Conservation (phyloP, 805 yeast genomes). For the Millerago galiae region DNA sequence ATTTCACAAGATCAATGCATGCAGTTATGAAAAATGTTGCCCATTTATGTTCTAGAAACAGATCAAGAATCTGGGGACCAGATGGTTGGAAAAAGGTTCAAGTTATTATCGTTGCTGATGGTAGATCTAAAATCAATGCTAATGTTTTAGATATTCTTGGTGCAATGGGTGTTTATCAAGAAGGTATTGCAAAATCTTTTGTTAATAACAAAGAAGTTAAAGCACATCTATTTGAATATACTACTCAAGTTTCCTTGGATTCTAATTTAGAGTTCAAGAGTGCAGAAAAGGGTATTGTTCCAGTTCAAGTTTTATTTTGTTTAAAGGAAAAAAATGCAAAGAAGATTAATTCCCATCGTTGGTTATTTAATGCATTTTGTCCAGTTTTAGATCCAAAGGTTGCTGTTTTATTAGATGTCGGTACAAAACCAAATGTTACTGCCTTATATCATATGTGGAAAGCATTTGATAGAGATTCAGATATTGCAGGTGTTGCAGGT, state of each 20-base stretch:
- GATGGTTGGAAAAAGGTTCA: constrained; percentile 97
- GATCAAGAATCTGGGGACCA: constrained; percentile 88
- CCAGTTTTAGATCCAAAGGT: constrained; percentile 91
- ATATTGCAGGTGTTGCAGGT: constrained; percentile 99
- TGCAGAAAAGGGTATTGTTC: constrained; percentile 83
- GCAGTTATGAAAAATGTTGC: constrained; percentile 91
- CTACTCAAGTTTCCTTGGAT: constrained; percentile 91
- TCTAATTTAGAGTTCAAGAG: constrained; percentile 86
- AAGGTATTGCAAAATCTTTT: constrained; percentile 90
- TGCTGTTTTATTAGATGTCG: constrained; percentile 88
- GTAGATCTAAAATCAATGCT: constrained; percentile 81
- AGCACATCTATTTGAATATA: constrained; percentile 92
- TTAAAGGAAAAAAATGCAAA: constrained; percentile 87
- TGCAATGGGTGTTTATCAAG: constrained; percentile 95
- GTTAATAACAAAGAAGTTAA: constrained; percentile 89
- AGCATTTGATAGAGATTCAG: constrained; percentile 92
- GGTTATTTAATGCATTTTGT: constrained; percentile 94
- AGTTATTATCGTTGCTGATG: constrained; percentile 88
- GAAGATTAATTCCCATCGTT: constrained; percentile 94
- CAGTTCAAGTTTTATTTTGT: constrained; percentile 91
- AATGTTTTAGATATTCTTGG: constrained; percentile 84
- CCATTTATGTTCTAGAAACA: constrained; percentile 73
- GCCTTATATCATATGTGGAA: constrained; percentile 95
- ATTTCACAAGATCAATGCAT: constrained; percentile 90
- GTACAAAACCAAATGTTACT: constrained; percentile 85